phyloP scores from a whole-genome alignment of 2,329 filamentous ascomycete species.

The Alternaria brassicicola region DNA sequence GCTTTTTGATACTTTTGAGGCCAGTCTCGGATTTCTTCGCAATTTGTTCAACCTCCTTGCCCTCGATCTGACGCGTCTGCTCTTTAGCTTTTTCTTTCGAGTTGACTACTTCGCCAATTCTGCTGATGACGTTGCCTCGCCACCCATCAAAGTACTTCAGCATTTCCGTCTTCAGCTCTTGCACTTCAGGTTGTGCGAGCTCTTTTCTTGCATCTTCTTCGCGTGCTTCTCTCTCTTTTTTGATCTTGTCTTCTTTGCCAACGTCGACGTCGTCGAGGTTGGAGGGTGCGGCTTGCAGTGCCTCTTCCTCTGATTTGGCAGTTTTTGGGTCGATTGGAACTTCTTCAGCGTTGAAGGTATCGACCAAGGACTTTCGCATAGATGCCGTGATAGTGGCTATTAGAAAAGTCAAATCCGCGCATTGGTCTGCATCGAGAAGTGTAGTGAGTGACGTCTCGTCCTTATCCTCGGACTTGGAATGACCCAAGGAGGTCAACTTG shows the following conservation, averaged over 20 bases:
- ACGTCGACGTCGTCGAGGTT: constrained; percentile 33
- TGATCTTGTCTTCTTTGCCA: constrained; percentile 40
- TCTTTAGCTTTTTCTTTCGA: constrained; percentile 43
- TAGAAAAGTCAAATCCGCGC: constrained; percentile 55
- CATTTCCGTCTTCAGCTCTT: constrained; percentile 72
- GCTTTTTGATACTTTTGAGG: constrained; percentile 33
- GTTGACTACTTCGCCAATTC: constrained; percentile 70
- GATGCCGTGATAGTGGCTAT: constrained; percentile 56
- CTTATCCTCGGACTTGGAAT: constrained; percentile 36
- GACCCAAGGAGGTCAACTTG: constrained; percentile 46
- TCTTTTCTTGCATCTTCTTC: constrained; percentile 54
- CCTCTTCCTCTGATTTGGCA: constrained; percentile 31
- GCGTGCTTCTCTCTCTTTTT: constrained; percentile 38
- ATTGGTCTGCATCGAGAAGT: constrained; percentile 53
- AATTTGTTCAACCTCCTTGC: constrained; percentile 25
- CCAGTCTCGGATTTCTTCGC: constrained; percentile 39
- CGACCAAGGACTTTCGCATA: constrained; percentile 54
- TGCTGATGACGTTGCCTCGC: constrained; percentile 71
- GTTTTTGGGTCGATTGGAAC: constrained; percentile 16
- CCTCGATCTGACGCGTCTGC: constrained; percentile 34
- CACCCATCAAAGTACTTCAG: constrained; percentile 79
- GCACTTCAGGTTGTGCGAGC: constrained; percentile 58
- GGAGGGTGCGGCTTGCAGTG: constrained; percentile 30
- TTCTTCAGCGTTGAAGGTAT: constrained; percentile 49
- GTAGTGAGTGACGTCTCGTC: constrained; percentile 52